Conservation (phyloP, 345 rosid genomes). For the Rhodomyrtus tomentosa region DNA sequence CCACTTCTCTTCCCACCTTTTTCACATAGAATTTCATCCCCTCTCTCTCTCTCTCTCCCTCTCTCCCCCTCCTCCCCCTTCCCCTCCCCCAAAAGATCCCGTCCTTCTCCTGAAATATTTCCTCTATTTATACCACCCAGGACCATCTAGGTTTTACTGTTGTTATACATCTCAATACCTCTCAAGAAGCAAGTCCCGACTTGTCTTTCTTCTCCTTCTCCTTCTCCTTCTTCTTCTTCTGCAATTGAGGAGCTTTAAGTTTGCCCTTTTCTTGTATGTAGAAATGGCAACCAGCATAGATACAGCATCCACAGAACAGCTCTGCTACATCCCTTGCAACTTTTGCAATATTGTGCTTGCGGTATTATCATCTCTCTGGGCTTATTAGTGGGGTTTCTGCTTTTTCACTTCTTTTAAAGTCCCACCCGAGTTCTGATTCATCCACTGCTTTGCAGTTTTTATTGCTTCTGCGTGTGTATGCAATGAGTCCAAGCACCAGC, state of each 20-base stretch:
- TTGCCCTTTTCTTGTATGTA: background rate
- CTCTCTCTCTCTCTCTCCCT: slow-evolving; percentile 4
- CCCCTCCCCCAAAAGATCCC: background rate
- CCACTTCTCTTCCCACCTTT: slow-evolving; percentile 19
- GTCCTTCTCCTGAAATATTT: slow-evolving; percentile 3
- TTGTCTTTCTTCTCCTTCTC: background rate
- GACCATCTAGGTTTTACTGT: background rate
- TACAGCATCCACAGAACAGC: slow-evolving; percentile 49
- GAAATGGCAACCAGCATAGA: slow-evolving; percentile 29
- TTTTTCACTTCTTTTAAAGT: slow-evolving; percentile 7
- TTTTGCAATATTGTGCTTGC: slow-evolving; percentile 97
- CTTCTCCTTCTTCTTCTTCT: background rate
- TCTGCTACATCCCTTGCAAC: slow-evolving; percentile 99
- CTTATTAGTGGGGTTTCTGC: background rate
- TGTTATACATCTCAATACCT: background rate
- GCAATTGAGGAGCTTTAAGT: background rate
- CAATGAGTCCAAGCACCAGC: background rate
- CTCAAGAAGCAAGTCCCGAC: background rate
- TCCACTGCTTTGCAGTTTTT: background rate
- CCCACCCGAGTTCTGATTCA: background rate
- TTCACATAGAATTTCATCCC: background rate
- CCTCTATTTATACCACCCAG: background rate
- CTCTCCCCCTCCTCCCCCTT: too few species aligned
- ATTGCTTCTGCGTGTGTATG: background rate
- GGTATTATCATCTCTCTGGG: slow-evolving; percentile 29